phyloP scores from a whole-genome alignment of 768 basidiomycete species.

The Vishniacozyma victoriae region DNA sequence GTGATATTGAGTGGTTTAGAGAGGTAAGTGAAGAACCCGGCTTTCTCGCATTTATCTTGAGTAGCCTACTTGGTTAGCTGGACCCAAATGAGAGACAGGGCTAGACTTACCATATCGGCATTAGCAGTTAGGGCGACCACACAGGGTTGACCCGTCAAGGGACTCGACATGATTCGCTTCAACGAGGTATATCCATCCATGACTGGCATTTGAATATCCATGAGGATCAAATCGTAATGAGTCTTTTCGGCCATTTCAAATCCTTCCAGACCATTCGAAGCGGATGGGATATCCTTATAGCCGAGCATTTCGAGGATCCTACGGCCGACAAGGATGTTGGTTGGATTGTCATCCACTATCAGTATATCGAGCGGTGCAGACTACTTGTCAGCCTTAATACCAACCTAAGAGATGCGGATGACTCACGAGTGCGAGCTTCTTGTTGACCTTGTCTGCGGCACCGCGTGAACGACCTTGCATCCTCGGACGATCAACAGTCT shows the following conservation, averaged over 20 bases:
- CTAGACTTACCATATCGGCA: conserved; percentile 22
- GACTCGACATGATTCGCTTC: conserved; percentile 16
- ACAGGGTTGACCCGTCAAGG: conserved; percentile 17
- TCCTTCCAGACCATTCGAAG: conserved; percentile 37
- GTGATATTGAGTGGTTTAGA: conserved; percentile 30
- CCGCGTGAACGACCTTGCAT: neutral
- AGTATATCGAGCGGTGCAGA: conserved; percentile 28
- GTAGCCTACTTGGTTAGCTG: conserved; percentile 10
- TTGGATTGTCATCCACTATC: conserved; percentile 37
- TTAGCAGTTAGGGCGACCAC: conserved; percentile 37
- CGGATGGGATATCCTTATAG: conserved; percentile 31
- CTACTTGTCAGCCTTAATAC: neutral
- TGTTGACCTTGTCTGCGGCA: conserved; percentile 7
- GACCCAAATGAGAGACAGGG: neutral
- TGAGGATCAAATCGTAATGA: conserved; percentile 38
- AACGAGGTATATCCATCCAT: conserved; percentile 29
- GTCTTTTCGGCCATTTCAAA: conserved; percentile 30
- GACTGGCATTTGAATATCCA: conserved; percentile 42
- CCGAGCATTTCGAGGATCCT: conserved; percentile 37
- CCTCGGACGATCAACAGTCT: neutral
- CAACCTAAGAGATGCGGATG: neutral
- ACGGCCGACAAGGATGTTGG: conserved; percentile 33
- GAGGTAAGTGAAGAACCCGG: conserved; percentile 20
- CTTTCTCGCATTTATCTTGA: conserved; percentile 9
- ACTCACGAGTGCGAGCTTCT: conserved; percentile 1